phyloP scores from a whole-genome alignment of 176 grass and related monocot species.

The Avena sativa region DNA sequence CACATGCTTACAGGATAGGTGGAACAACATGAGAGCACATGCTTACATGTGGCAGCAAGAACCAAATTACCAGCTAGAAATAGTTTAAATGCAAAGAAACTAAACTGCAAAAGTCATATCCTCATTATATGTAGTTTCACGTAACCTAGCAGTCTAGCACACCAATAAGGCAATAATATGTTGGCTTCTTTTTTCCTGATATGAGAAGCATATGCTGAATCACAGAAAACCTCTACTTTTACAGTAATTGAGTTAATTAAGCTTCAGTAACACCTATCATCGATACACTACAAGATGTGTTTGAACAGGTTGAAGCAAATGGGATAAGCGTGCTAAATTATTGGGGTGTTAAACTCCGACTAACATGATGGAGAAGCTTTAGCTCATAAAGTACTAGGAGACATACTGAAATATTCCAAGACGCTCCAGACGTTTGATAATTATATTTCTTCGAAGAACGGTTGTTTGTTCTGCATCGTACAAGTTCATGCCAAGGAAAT shows the following conservation, averaged over 20 bases:
- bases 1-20: background rate
- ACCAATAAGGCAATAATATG: no score
- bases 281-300: background rate
- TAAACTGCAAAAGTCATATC: background rate
- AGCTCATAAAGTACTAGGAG: background rate
- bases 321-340: background rate
- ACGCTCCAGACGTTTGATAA: background rate
- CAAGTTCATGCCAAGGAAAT: conserved; percentile 2
- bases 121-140: background rate
- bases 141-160: no score
- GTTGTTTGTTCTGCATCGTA: background rate
- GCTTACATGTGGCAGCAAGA: background rate
- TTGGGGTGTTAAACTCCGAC: background rate
- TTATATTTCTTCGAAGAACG: background rate
- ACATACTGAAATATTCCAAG: background rate
- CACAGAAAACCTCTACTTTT: background rate
- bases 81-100: conserved; percentile 5
- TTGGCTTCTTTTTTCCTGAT: background rate
- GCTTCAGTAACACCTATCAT: background rate
- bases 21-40: background rate
- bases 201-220: background rate
- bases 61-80: background rate
- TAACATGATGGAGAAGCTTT: background rate
- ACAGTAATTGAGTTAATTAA: no score
- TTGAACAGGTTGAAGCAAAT: background rate